These are phyloP conservation scores for Zymoseptoria passerinii DNA, from an alignment of 2,329 filamentous ascomycete species.

Conservation along the genomic window DNA sequence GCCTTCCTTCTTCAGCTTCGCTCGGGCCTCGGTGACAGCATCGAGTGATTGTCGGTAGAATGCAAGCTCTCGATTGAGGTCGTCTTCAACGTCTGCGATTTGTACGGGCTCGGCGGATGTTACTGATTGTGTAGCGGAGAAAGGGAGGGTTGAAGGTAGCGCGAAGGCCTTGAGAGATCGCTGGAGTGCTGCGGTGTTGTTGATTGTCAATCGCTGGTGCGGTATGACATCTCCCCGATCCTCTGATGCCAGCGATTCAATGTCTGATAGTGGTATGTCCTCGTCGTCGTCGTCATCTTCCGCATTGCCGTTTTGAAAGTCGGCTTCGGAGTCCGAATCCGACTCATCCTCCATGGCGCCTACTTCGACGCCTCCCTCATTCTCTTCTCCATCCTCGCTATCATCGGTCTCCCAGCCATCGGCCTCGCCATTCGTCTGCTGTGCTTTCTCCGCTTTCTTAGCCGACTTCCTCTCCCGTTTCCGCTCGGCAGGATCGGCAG, in stretches of 20 bases:
- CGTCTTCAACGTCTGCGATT: conserved; percentile 80
- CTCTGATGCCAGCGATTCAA: conserved; percentile 67
- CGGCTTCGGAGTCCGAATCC: conserved; percentile 29
- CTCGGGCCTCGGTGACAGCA: conserved; percentile 64
- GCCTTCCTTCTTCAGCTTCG: conserved; percentile 70
- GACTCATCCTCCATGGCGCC: conserved; percentile 30
- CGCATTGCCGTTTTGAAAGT: conserved; percentile 30
- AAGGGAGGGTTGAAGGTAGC: conserved; percentile 62
- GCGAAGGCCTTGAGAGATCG: conserved; percentile 72
- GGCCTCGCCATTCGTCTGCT: conserved; percentile 20
- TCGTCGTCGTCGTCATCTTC: conserved; percentile 64
- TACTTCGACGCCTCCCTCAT: conserved; percentile 32
- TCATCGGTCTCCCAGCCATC: conserved; percentile 27
- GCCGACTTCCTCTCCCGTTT: conserved; percentile 17
- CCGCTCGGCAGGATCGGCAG: conserved; percentile 11
- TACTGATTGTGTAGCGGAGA: conserved; percentile 75
- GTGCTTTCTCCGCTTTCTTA: conserved; percentile 27
- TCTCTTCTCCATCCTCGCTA: conserved; percentile 24
- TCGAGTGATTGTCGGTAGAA: conserved; percentile 87
- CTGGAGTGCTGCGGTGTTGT: conserved; percentile 83
- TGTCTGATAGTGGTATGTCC: conserved; percentile 82
- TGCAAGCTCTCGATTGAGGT: conserved; percentile 81
- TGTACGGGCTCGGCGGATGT: conserved; percentile 59
- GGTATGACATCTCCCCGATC: conserved; percentile 82
- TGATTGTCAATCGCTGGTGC: conserved; percentile 90